Percentiles rank a stretch among this genome's conserved stretches.
Evolutionary conservation across 371 early-diverging fungal genomes (phyloP).

Genomic region (Mucor racemosus): DNA sequence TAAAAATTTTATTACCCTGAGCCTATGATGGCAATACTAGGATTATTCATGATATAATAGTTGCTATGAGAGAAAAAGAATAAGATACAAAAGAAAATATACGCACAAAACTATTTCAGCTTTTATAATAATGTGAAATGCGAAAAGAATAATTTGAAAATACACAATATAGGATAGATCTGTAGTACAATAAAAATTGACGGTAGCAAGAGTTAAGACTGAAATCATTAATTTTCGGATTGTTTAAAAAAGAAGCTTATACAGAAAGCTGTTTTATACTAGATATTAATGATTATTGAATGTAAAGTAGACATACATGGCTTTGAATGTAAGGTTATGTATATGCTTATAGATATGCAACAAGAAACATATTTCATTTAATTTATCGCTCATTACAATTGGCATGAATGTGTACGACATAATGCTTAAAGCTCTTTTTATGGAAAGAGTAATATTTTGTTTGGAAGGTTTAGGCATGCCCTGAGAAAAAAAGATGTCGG

Average conservation of each 20-base stretch:
- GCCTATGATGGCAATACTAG: constrained; percentile 9
- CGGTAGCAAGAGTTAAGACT: background rate
- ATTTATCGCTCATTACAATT: background rate
- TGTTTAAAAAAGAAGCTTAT: no score
- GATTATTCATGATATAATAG: background rate
- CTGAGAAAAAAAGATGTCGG: background rate
- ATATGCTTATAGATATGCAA: background rate
- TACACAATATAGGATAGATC: background rate
- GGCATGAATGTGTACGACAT: background rate
- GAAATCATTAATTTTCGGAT: no score
- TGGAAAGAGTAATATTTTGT: background rate
- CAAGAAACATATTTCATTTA: background rate
- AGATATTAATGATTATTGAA: no score
- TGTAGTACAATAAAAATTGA: background rate
- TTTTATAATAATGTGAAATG: background rate
- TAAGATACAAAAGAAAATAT: background rate
- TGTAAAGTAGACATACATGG: no score
- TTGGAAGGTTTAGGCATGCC: background rate
- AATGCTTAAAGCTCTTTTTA: background rate
- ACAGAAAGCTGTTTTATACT: no score
- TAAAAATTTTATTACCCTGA: background rate
- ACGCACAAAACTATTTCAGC: background rate
- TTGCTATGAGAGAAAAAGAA: background rate
- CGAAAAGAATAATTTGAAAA: background rate
- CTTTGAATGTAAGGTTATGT: no score